Base-by-base conservation (phyloP, 2,329 filamentous ascomycete genomes). In the Phaeosphaeriaceae sp. region DNA sequence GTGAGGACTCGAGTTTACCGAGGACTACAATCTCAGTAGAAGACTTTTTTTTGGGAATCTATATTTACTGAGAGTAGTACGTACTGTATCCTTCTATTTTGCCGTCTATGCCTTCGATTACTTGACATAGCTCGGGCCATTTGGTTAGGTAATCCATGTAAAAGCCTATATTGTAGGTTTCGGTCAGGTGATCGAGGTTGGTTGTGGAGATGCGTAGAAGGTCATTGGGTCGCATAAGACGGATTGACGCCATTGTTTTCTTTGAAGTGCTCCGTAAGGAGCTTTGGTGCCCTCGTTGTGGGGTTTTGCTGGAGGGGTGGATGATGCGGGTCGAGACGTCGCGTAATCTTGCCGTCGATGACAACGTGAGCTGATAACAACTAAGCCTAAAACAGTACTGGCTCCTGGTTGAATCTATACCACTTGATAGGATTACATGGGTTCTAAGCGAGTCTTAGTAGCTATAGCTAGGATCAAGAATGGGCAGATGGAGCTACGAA, bases 171-270 rank as follows among this genome's bases (percentile, higher is more conserved):
- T 96, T 92, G 78, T 97, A 99, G 48, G 95, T 97, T 78, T 99
- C 94, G n/a, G 94, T 97, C 54, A 97, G 82, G 33, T 90, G 90
- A 71, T 99, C 94, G 54, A 99, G 87, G 71, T 99, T 99, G 76
- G 92, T 96, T 59, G 92, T 87, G 61, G 95, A 96, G 75, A 97
- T 88, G 61, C 87, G 88, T 76, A 96, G 86, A 54, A 97, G 82
- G 74, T 99, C 94, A 4, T 57, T 52, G 7, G 60, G 58, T 16
- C 57, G 61, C 70, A 97, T 96, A 61, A 89, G 86, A 43, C 92
- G 88, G 68, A 97, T 89, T 46, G 88, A 89, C 46, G 88, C 87
- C 91, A 95, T 95, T 18, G 23, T 26, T 7, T 8, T 26, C 23
- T 18, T 55, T 17, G 48, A n/a, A 3, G 26, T 13, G 33, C 17